phyloP scores from a whole-genome alignment of 176 grass and related monocot species.

The Aegilops umbellulata region DNA sequence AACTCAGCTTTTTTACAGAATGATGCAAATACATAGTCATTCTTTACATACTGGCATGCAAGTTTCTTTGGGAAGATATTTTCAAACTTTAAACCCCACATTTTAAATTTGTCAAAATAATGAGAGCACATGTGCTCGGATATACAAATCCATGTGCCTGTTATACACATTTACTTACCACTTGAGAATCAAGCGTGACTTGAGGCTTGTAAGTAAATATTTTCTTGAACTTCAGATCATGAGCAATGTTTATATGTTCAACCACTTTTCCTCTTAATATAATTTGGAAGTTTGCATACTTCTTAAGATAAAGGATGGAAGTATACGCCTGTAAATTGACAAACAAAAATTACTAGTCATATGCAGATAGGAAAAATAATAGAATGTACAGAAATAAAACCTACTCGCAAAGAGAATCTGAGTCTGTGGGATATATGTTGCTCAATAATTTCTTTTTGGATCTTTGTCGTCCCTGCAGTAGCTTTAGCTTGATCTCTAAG shows the following conservation, averaged over 20 bases:
- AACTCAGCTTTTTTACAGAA: background rate
- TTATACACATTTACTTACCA: conserved; percentile 47
- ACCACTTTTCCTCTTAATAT: conserved; percentile 87
- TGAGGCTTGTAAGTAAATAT: conserved; percentile 87
- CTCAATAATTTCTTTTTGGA: conserved; percentile 81
- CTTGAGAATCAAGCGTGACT: conserved; percentile 57
- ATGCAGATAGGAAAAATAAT: conserved; percentile 13
- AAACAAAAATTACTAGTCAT: conserved; percentile 18
- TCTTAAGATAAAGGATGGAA: conserved; percentile 89
- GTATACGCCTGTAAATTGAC: conserved; percentile 74
- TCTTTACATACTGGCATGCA: background rate
- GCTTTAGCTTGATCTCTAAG: conserved; percentile 83
- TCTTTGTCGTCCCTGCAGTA: conserved; percentile 47
- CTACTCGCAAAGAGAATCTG: conserved; percentile 88
- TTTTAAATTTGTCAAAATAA: background rate
- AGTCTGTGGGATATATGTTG: conserved; percentile 84
- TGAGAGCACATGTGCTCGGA: background rate
- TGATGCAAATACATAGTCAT: background rate
- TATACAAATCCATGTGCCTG: background rate
- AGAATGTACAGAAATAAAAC: conserved; percentile 35
- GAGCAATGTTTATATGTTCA: conserved; percentile 62
- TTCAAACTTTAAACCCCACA: background rate
- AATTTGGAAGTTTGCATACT: conserved; percentile 82
- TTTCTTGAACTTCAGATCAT: conserved; percentile 93
- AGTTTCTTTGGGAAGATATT: background rate